Evolutionary conservation across 495 filamentous ascomycete genomes (phyloP).

Genomic region (Delitschia confertaspora): DNA sequence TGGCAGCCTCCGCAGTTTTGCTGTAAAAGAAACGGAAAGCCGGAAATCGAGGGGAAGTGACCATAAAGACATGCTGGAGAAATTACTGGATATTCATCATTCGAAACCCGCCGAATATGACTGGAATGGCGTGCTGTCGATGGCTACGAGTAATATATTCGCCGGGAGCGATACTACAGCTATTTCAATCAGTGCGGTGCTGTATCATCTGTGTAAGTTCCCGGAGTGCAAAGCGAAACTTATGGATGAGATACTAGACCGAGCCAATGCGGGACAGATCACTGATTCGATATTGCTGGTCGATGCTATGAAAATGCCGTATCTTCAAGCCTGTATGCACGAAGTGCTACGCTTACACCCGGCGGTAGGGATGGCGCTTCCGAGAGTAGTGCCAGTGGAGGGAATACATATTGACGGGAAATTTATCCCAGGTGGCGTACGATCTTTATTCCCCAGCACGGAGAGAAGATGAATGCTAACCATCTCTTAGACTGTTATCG

Average conservation of each 20-base stretch:
- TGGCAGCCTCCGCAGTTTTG: slow-evolving; percentile 19
- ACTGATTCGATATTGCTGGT: slow-evolving; percentile 18
- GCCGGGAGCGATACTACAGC: slow-evolving; percentile 34
- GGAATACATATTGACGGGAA: slow-evolving; percentile 26
- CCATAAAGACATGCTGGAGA: slow-evolving; percentile 10
- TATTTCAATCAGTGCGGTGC: slow-evolving; percentile 27
- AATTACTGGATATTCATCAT: neutral
- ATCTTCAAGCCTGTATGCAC: slow-evolving; percentile 33
- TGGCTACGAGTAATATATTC: slow-evolving; percentile 29
- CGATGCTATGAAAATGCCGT: slow-evolving; percentile 30
- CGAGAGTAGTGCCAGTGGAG: slow-evolving; percentile 24
- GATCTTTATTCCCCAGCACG: neutral
- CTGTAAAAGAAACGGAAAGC: slow-evolving; percentile 8
- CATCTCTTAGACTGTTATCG: slow-evolving; percentile 16
- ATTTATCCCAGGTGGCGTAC: slow-evolving; percentile 23
- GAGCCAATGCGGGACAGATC: slow-evolving; percentile 13
- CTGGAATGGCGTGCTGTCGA: slow-evolving; percentile 11
- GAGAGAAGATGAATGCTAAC: neutral
- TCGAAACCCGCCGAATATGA: slow-evolving; percentile 7
- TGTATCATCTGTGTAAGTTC: slow-evolving; percentile 32
- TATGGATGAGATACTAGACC: slow-evolving; percentile 26
- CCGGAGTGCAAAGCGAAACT: slow-evolving; percentile 23
- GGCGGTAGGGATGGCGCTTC: slow-evolving; percentile 29
- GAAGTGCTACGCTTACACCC: slow-evolving; percentile 32
- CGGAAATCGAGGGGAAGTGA: slow-evolving; percentile 5